Evolutionary conservation across 2,329 filamentous ascomycete genomes (phyloP), one percentile per base, ranked within the genome.

Genomic region (Sporothrix schenckii): DNA sequence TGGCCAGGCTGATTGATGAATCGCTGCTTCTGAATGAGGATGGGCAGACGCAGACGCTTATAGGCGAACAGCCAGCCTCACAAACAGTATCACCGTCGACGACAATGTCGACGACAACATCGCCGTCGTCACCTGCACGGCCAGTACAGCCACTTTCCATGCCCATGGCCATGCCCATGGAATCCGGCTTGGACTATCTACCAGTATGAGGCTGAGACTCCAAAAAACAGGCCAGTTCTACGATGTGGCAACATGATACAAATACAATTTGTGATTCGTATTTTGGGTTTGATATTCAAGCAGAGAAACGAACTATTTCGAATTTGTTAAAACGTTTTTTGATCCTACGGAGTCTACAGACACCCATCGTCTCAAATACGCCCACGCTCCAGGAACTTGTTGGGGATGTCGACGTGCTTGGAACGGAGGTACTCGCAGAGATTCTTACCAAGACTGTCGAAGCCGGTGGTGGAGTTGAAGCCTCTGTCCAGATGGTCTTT

Each of bases 321-420:
- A 4, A 19, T 19, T 47, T 19, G 11, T 49, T 19, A 3, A 49
- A 49, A 49, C 44, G 19, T 16, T 14, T 1, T 49, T 34, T 5
- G 34, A 9, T 34, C 6, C 34, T 34, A 34, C 34, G 4, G 34
- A 34, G 34, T 34, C 34, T 1, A 34, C 34, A 47, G 11, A 47
- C 41, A 47, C 41, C 41, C 14, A 14, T 2, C 14, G n/a, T 3
- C 39, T 24, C 19, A 71, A 19, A 71, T 49, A 41, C 49, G 68
- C 24, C 70, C 66, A 14, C 69, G 69, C 49, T 61, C 77, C 30
- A 84, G 74, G 74, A 83, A 84, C 50, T 75, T 74, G 41, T 79
- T 78, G 4, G 82, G 82, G 4, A 84, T 75, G 70, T 84, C 81
- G 0, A 84, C 81, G 24, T 78, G 78, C 71, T 80, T 81, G 39